Evolutionary conservation across 192 early-diverging fungal species (phyloP), one percentile per base, ranked within the genome.

Genomic region (Entrophospora sp.): DNA sequence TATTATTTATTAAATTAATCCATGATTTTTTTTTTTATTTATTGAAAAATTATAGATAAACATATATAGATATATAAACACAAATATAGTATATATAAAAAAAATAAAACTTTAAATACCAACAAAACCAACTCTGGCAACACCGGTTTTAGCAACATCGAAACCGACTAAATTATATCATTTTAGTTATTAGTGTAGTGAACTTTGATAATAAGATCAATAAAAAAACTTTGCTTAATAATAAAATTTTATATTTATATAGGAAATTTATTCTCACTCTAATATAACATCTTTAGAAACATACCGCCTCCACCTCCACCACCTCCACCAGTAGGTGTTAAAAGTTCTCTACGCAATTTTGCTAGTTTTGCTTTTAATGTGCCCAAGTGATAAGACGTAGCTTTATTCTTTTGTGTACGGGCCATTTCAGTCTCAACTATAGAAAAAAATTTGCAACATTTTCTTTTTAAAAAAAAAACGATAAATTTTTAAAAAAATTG

Each of bases 61-160:
- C n/a, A n/a, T n/a, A n/a, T n/a, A n/a, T n/a, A n/a, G n/a, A n/a
- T n/a, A n/a, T n/a, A n/a, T n/a, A n/a, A n/a, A n/a, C n/a, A n/a
- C n/a, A n/a, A n/a, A n/a, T n/a, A n/a, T n/a, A n/a, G n/a, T n/a
- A n/a, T n/a, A n/a, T n/a, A n/a, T n/a, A n/a, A n/a, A n/a, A n/a
- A n/a, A n/a, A n/a, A 20, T 32, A 32, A 24, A 24, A 34, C 8
- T 46, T 9, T 46, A 55, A 31, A 60, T 70, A 70, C 71, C 84
- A 34, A 96, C 88, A 70, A 96, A 97, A 25, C 95, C 96, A 66
- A 97, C 91, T 68, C 96, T 91, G 43, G 94, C 95, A n/a, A 97
- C 95, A 75, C 96, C 95, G 32, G 96, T 98, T 64, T 96, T 95
- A 13, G 94, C 94, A 8, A 96, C 96, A 80, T 98, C 96, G 76